A percentile compares a stretch with the other conserved stretches of the same genome.
phyloP scores from a whole-genome alignment of 1,284 basidiomycete species.

The Ceratobasidium sp. region DNA sequence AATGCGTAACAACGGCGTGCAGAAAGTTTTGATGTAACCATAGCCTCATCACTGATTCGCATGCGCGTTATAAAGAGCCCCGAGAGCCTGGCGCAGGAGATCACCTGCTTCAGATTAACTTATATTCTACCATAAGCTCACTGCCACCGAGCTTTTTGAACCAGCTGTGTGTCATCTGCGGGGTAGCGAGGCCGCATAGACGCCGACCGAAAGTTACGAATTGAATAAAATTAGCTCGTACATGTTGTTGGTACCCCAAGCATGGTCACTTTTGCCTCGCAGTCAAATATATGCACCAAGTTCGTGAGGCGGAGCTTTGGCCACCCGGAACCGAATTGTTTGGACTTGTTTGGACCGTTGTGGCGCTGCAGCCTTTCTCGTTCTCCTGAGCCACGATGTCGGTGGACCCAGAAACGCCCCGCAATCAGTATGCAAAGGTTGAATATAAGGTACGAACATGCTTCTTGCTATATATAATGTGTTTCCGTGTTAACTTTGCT shows the following conservation, averaged over 20 bases:
- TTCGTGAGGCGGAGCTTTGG: not conserved
- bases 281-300: not conserved
- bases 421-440: constrained; percentile 18
- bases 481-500: no score
- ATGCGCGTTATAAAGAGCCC: no score
- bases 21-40: no score
- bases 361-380: not conserved
- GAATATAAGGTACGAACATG: not conserved
- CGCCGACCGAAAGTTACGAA: not conserved
- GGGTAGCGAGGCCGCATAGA: no score
- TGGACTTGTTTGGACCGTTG: constrained; percentile 7
- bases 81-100: no score
- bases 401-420: constrained; percentile 16
- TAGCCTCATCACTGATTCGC: no score
- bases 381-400: constrained; percentile 15
- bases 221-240: not conserved
- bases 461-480: not conserved
- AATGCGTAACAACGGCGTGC: no score
- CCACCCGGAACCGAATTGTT: not conserved
- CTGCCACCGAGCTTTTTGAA: no score
- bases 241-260: not conserved
- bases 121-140: no score
- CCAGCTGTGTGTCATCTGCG: no score
- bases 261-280: no score
- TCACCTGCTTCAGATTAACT: no score